Evolutionary conservation across 805 yeast species (phyloP), one percentile per base, ranked within the genome.

Genomic region (Starmerella cellae): DNA sequence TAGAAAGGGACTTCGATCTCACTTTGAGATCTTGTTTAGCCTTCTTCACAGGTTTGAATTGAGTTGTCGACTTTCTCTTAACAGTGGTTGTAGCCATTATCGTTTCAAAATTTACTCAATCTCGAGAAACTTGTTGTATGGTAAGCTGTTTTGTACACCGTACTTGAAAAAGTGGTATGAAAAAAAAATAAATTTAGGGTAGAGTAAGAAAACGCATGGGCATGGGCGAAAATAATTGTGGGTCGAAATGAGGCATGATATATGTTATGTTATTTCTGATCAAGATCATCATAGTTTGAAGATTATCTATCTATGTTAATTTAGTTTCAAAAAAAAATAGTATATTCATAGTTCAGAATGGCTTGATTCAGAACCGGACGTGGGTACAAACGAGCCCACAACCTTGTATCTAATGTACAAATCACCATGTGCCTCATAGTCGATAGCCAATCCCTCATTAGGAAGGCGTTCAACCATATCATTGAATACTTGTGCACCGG

Each of bases 401-500:
- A 67, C 66, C 30, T 54, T 57, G 48, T 66, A 67, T 38, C 68
- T 68, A 19, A 74, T 60, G 52, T 60, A 71, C 45, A 74, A 61
- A 47, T 73, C 74, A 26, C 78, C 72, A 43, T 42, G 53, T 63
- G 64, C 70, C 37, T 69, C 75, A 9, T 21, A 13, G 32, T 63
- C 68, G 4, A 67, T 47, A 2, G 97, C 97, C 96, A 91, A 84
- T 20, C 98, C 98, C 53, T 72, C 77, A 5, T 82, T 85, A 47
- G 67, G 63, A 27, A 88, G 50, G 2, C 68, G 60, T 59, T 91
- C 95, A 6, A 80, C 66, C 50, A 83, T 81, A 2, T 93, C 93
- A 54, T 75, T 65, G 35, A 64, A 49, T 1, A 82, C 75, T 9
- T 68, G 55, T 26, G 63, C 63, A 17, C 87, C 85, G 8, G 53